Base-by-base conservation (phyloP, 306 rosid species). In the Gastrolobium bilobum region DNA sequence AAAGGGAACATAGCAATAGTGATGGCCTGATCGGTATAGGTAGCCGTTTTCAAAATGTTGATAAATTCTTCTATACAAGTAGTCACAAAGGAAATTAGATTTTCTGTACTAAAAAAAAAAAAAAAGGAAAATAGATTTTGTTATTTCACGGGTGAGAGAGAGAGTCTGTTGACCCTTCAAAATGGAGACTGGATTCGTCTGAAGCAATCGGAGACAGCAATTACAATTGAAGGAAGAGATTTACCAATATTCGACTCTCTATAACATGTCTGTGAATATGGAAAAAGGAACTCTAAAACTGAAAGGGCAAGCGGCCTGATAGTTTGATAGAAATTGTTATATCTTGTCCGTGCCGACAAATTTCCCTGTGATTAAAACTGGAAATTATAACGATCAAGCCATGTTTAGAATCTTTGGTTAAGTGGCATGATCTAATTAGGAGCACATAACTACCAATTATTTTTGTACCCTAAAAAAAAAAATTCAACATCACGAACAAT, bases 321-420 rank as follows among this genome's bases (percentile, higher is more conserved):
- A 7, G 64, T 51, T 38, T 29, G 31, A 31, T 33, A 14, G 50
- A 46, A 59, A 34, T 54, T 46, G 39, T 33, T 14, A 34, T 31
- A 51, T 6, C 30, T 51, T 53, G 26, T 61, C 40, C 1, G 37
- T 15, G 44, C 68, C 33, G 7, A 50, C 34, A 15, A 47, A 72
- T 15, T 52, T 64, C 63, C 9, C 10, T 1, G 6, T 1, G 43
- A 72, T 47, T 7, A 37, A 1, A 62, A 34, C 7, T n/a, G 54
- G 44, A 81, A 75, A n/a, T 11, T 52, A 15, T 44, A 10, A 15
- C 11, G 61, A 37, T 38, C 71, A 48, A 47, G 30, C 39, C 57
- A 68, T 26, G 73, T 3, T 34, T 3, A 15, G 39, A 33, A 54
- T 53, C 20, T 52, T 10, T 54, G 33, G 6, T 13, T 13, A 11